Evolutionary conservation across 371 early-diverging fungal species (phyloP).

Genomic region (Haplosporangium sp.): DNA sequence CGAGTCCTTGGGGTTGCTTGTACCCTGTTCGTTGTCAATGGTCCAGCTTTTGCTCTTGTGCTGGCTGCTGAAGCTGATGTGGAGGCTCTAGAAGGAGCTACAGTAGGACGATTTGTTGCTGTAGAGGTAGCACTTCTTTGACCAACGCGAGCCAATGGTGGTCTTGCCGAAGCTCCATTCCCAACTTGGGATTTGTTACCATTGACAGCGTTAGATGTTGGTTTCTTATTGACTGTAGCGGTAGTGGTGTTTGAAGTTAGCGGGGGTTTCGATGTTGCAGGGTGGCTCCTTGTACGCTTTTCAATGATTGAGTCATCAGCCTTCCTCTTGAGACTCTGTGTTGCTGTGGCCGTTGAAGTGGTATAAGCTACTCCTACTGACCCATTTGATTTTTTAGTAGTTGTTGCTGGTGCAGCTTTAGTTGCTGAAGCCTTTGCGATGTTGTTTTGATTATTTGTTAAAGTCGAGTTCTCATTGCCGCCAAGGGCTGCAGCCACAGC

Average conservation of each 20-base stretch:
- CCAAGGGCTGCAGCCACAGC: conserved; percentile 43
- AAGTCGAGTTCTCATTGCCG: conserved; percentile 22
- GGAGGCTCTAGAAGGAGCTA: conserved; percentile 15
- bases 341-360: neutral
- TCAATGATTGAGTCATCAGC: conserved; percentile 23
- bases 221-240: conserved; percentile 4
- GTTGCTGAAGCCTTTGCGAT: neutral
- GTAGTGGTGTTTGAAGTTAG: neutral
- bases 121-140: neutral
- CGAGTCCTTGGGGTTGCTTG: neutral
- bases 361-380: neutral
- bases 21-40: neutral
- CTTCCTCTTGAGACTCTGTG: conserved; percentile 29
- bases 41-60: neutral
- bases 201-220: neutral
- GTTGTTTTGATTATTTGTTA: conserved; percentile 4
- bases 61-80: neutral
- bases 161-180: neutral
- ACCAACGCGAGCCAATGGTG: conserved; percentile 16
- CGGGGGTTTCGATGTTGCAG: conserved; percentile 8
- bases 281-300: conserved; percentile 16
- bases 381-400: neutral
- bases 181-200: neutral
- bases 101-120: neutral
- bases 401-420: neutral